Conservation (phyloP, 2,329 filamentous ascomycete species). For the Apiospora kogelbergensis region DNA sequence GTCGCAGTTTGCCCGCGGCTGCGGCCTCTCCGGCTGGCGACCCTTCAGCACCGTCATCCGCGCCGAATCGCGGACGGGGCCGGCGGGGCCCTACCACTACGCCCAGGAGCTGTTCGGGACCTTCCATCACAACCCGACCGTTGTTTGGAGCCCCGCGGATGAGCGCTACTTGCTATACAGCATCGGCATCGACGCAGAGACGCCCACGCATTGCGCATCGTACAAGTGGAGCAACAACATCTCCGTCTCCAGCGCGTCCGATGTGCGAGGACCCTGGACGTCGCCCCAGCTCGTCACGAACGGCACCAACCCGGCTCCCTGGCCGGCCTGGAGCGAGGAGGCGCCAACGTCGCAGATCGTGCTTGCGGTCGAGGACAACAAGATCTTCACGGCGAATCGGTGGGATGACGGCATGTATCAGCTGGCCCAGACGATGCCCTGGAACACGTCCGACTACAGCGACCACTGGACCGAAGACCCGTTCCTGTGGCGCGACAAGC, state of each 20-base stretch:
- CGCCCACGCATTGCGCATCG: slow-evolving; percentile 22
- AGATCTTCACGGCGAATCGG: slow-evolving; percentile 31
- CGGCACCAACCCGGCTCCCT: slow-evolving; percentile 42
- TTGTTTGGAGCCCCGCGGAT: slow-evolving; percentile 44
- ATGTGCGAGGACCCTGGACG: slow-evolving; percentile 21
- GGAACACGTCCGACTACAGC: slow-evolving; percentile 26
- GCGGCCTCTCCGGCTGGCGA: slow-evolving; percentile 46
- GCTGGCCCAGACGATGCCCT: slow-evolving; percentile 21
- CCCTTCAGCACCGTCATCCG: slow-evolving; percentile 45
- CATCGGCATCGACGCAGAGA: slow-evolving; percentile 38
- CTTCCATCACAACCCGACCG: slow-evolving; percentile 47
- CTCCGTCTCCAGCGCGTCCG: slow-evolving; percentile 30
- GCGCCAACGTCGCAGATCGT: slow-evolving; percentile 30
- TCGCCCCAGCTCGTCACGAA: slow-evolving; percentile 17
- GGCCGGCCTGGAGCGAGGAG: slow-evolving; percentile 33
- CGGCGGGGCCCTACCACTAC: slow-evolving; percentile 44
- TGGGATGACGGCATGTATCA: slow-evolving; percentile 28
- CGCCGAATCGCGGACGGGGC: slow-evolving; percentile 43
- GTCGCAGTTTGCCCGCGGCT: slow-evolving; percentile 45
- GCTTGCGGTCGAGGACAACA: slow-evolving; percentile 35
- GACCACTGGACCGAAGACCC: slow-evolving; percentile 27
- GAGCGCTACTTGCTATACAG: slow-evolving; percentile 43
- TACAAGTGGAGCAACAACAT: slow-evolving; percentile 30
- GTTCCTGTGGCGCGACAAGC: slow-evolving; percentile 29
- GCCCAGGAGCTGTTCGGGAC: slow-evolving; percentile 38